Percentiles rank a stretch among this genome's conserved stretches.
Conservation (phyloP, 1,284 basidiomycete genomes). For the Fomitiporia mediterranea region DNA sequence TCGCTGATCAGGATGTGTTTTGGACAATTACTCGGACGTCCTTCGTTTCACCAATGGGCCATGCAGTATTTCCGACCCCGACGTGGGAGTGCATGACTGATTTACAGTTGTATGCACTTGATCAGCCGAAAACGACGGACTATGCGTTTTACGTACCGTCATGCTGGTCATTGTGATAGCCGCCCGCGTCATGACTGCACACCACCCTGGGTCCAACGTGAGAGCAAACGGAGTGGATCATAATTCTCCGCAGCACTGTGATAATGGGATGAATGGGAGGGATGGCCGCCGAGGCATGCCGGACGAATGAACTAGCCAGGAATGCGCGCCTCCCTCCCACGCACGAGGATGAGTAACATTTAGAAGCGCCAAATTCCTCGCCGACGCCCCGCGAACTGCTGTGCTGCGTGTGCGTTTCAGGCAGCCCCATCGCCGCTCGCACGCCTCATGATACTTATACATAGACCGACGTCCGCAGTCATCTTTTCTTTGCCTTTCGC, state of each 20-base stretch:
- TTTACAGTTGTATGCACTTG: too few species aligned
- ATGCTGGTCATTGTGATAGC: neutral
- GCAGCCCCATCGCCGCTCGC: neutral
- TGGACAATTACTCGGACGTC: too few species aligned
- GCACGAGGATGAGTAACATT: neutral
- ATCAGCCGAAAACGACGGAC: too few species aligned
- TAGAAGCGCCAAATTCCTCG: constrained; percentile 5
- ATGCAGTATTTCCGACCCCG: neutral
- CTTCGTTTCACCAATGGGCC: too few species aligned
- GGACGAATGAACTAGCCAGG: constrained; percentile 4
- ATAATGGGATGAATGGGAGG: too few species aligned
- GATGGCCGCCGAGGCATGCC: constrained; percentile 12
- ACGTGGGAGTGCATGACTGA: too few species aligned
- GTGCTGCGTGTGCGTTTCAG: neutral
- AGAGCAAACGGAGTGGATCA: neutral
- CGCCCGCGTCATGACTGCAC: neutral
- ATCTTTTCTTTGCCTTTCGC: neutral
- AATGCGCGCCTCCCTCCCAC: constrained; percentile 12
- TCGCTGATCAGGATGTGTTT: too few species aligned
- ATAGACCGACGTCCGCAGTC: neutral
- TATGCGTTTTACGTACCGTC: too few species aligned
- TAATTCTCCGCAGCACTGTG: constrained; percentile 14
- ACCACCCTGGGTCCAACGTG: neutral
- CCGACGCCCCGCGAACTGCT: neutral
- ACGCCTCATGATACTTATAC: constrained; percentile 4